These are phyloP conservation scores for apple (Malus domestica) DNA, from an alignment of 306 rosid genomes.

Conservation along the genomic window DNA sequence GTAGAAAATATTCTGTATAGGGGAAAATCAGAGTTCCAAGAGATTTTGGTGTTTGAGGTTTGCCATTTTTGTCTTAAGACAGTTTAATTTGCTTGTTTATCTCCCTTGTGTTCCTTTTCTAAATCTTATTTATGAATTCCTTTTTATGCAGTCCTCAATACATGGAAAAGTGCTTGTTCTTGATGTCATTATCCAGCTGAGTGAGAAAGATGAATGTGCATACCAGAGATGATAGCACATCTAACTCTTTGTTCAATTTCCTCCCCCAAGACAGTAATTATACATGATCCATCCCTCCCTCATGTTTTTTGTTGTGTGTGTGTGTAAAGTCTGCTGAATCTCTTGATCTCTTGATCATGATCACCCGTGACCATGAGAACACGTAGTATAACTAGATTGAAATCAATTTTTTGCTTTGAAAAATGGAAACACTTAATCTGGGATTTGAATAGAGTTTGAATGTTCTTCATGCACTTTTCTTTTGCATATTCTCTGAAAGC, in stretches of 20 bases:
- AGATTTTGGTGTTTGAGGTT: slow-evolving; percentile 89
- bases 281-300: background rate
- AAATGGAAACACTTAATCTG: background rate
- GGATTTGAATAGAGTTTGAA: background rate
- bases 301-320: background rate
- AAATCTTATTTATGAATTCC: background rate
- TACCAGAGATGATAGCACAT: slow-evolving; percentile 97
- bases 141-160: slow-evolving; percentile 50
- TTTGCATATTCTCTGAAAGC: background rate
- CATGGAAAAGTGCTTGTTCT: slow-evolving; percentile 96
- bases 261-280: slow-evolving; percentile 66
- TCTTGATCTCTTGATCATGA: background rate
- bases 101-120: background rate
- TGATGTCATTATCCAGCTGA: slow-evolving; percentile 93
- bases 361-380: background rate
- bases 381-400: background rate
- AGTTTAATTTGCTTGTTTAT: slow-evolving; percentile 9
- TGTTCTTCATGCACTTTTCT: background rate
- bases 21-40: slow-evolving; percentile 81
- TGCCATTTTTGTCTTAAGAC: slow-evolving; percentile 20
- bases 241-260: slow-evolving; percentile 94
- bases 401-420: background rate
- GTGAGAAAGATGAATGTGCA: slow-evolving; percentile 96
- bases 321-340: background rate
- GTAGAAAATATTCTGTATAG: slow-evolving; percentile 59